These are phyloP conservation scores for Amanita rubescens DNA, from an alignment of 768 basidiomycete species.

Conservation along the genomic window DNA sequence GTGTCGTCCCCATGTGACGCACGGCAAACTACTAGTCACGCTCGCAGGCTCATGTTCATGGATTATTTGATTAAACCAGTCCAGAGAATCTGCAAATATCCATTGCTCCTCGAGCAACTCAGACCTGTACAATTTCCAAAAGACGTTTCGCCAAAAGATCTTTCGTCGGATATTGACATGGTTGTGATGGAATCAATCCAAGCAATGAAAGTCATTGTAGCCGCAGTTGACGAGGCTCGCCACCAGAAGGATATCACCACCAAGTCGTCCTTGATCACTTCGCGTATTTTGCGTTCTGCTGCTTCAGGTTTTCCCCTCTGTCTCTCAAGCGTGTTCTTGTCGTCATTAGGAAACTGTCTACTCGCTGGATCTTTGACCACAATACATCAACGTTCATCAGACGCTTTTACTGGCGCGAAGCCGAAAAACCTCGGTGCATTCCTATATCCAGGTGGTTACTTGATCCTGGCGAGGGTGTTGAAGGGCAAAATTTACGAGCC, in stretches of 20 bases:
- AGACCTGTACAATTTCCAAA: slow-evolving; percentile 26
- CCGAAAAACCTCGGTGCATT: slow-evolving; percentile 90
- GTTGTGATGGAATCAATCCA: slow-evolving; percentile 48
- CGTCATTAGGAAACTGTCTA: slow-evolving; percentile 70
- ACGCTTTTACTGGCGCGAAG: slow-evolving; percentile 44
- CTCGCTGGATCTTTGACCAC: slow-evolving; percentile 87
- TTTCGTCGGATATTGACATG: slow-evolving; percentile 29
- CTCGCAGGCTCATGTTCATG: slow-evolving; percentile 50
- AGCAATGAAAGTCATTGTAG: slow-evolving; percentile 71
- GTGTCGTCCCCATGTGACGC: slow-evolving; percentile 15
- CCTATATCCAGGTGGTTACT: slow-evolving; percentile 78
- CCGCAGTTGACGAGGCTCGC: slow-evolving; percentile 76
- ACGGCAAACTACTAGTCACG: slow-evolving; percentile 23
- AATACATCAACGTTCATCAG: slow-evolving; percentile 54
- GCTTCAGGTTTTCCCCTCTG: slow-evolving; percentile 26
- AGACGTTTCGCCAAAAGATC: slow-evolving; percentile 7
- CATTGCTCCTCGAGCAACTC: slow-evolving; percentile 78
- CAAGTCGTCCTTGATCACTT: slow-evolving; percentile 62
- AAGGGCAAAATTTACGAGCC: slow-evolving; percentile 81
- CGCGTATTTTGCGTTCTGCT: slow-evolving; percentile 41
- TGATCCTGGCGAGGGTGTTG: slow-evolving; percentile 80
- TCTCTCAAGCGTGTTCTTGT: slow-evolving; percentile 50
- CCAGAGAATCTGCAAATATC: slow-evolving; percentile 93
- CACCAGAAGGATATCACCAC: slow-evolving; percentile 54
- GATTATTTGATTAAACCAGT: slow-evolving; percentile 98